A percentile compares a stretch with the other conserved stretches of the same genome.
Conservation (phyloP, 768 basidiomycete genomes). For the Suillus paluster region DNA sequence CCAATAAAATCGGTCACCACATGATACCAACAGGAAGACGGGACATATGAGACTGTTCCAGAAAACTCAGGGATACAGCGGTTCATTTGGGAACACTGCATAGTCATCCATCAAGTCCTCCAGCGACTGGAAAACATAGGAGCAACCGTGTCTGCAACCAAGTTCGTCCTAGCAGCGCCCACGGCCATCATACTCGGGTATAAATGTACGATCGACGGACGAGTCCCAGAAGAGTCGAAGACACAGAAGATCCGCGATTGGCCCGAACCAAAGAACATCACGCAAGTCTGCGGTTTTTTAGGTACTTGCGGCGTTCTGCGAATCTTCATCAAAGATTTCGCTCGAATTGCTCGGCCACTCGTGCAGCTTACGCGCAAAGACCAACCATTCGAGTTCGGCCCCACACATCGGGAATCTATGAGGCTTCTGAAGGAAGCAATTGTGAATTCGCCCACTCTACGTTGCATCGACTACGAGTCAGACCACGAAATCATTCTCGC, state of each 20-base stretch:
- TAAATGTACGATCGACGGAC: constrained; percentile 39
- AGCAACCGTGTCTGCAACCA: constrained; percentile 42
- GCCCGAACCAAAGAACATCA: constrained; percentile 17
- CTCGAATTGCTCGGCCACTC: constrained; percentile 22
- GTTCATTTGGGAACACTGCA: constrained; percentile 46
- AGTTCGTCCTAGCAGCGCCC: constrained; percentile 33
- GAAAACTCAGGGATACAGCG: constrained; percentile 40
- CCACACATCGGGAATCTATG: constrained; percentile 16
- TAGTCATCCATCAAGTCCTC: constrained; percentile 39
- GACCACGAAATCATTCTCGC: constrained; percentile 20
- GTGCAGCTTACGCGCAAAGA: constrained; percentile 31
- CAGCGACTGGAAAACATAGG: constrained; percentile 42
- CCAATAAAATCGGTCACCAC: constrained; percentile 37
- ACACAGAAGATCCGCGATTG: constrained; percentile 35
- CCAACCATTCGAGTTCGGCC: constrained; percentile 24
- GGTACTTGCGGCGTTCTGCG: constrained; percentile 28
- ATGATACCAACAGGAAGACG: constrained; percentile 30
- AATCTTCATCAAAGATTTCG: constrained; percentile 36
- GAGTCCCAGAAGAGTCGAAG: constrained; percentile 28
- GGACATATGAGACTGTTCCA: constrained; percentile 39
- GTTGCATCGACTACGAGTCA: constrained; percentile 8
- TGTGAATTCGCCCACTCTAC: constrained; percentile 12
- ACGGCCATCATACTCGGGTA: constrained; percentile 42
- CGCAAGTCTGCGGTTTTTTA: constrained; percentile 32
- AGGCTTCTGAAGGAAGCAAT: constrained; percentile 27